Percentiles rank a stretch among this genome's conserved stretches.
These are phyloP conservation scores for Coelastrella sp. DNA, from an alignment of 139 green algal species.

Conservation along the genomic window DNA sequence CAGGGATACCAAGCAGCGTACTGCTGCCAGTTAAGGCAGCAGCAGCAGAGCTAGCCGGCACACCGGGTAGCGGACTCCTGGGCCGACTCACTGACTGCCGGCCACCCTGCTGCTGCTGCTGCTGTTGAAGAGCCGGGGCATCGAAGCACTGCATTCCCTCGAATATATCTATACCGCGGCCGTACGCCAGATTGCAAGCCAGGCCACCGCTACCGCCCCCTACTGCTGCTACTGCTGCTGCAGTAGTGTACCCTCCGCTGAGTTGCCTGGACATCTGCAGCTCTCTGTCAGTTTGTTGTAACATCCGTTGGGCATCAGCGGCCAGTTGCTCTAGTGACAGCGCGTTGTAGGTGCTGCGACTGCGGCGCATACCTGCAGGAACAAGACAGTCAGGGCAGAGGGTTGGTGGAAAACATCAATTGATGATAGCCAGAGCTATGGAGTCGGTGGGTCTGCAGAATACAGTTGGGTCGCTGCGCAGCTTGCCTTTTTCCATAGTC, in stretches of 20 bases:
- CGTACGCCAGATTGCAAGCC: not conserved
- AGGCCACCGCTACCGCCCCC: not conserved
- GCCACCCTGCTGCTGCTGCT: not conserved
- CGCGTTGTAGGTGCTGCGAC: not conserved
- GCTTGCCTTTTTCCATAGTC: no score
- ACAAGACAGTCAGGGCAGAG: not conserved
- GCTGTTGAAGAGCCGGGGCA: not conserved
- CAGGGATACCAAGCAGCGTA: not conserved
- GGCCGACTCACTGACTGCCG: not conserved
- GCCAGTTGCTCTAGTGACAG: not conserved
- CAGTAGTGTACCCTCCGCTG: not conserved
- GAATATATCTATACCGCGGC: not conserved
- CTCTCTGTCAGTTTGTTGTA: not conserved
- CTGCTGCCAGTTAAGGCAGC: not conserved
- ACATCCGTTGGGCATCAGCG: conserved; percentile 24
- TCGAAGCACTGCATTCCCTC: not conserved
- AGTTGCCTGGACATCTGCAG: conserved; percentile 1
- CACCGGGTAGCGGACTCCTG: not conserved
- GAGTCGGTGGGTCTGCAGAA: no score
- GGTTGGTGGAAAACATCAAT: not conserved
- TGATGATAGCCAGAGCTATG: not conserved
- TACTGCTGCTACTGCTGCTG: not conserved
- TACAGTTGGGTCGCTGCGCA: no score
- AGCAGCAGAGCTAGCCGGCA: not conserved
- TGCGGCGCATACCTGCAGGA: not conserved